Evolutionary conservation across 768 basidiomycete species (phyloP), one percentile per base, ranked within the genome.

Genomic region (Hericium alpestre): DNA sequence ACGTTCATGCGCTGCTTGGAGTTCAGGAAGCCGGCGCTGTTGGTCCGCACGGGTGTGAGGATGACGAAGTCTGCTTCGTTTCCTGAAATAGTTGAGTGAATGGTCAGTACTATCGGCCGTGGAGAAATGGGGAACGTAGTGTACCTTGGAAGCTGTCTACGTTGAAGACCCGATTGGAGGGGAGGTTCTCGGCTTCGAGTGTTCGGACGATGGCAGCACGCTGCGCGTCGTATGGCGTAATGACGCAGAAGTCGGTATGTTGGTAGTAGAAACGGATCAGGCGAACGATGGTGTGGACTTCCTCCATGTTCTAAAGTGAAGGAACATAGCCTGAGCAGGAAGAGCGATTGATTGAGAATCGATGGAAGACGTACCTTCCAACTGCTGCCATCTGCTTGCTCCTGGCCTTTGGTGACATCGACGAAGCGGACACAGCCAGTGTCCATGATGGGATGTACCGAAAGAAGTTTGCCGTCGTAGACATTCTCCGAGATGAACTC

Each of bases 91-190:
- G 1, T 4, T 25, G n/a, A 51, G 52, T 1, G 7, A 46, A 15
- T 50, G 58, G 40, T 15, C 53, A 37, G 1, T 46, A 49, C 11
- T 13, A 6, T 23, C 6, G 23, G 2, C 22, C 23, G 39, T 52
- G 32, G 13, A 1, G 23, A 20, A 32, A 55, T 47, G 3, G 22
- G 57, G 13, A 13, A 20, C 8, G 23, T 2, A 47, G 65, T 8
- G 20, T 53, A 77, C 79, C 79, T 71, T 79, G 79, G 61, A 79
- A 81, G 58, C 76, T 78, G 61, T 81, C 79, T 12, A 81, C 72
- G 57, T 79, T 81, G 68, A 72, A 81, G 0, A 79, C 77, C 0
- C 59, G 56, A 38, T 76, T 72, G 49, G 49, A 51, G 1, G 72
- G 73, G 4, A 70, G 66, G 4, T 67, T 59, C 43, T 65, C 69